Percentiles rank a stretch among this genome's conserved stretches.
These are phyloP conservation scores for Aspergillus persii DNA, from an alignment of 2,329 filamentous ascomycete species.

Conservation along the genomic window DNA sequence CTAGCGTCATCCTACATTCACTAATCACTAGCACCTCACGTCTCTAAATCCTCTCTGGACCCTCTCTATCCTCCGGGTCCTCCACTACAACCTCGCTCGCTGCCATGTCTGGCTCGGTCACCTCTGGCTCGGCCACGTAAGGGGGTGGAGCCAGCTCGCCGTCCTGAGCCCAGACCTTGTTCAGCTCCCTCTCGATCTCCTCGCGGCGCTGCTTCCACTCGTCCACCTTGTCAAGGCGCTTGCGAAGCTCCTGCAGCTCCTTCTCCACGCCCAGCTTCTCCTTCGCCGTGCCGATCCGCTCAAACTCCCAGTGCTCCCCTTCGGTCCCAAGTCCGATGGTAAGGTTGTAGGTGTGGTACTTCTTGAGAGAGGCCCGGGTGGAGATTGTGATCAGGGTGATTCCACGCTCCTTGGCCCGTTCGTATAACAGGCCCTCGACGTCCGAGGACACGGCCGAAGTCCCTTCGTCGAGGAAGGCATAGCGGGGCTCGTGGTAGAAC, in stretches of 20 bases:
- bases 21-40: background rate
- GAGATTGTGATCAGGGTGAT: slow-evolving; percentile 97
- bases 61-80: too few relatives aligned
- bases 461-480: slow-evolving; percentile 92
- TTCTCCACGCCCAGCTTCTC: slow-evolving; percentile 93
- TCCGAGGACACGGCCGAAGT: slow-evolving; percentile 88
- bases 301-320: slow-evolving; percentile 87
- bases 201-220: slow-evolving; percentile 74
- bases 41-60: too few relatives aligned
- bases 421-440: slow-evolving; percentile 90
- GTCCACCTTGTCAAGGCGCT: slow-evolving; percentile 76
- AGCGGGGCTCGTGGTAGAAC: slow-evolving; percentile 91
- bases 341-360: slow-evolving; percentile 91
- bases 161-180: slow-evolving; percentile 57
- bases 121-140: slow-evolving; percentile 27
- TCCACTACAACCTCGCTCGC: background rate
- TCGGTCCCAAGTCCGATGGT: slow-evolving; percentile 76
- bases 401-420: slow-evolving; percentile 85
- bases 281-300: slow-evolving; percentile 86
- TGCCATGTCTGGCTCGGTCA: slow-evolving; percentile 19
- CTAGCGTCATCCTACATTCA: background rate
- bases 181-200: slow-evolving; percentile 81
- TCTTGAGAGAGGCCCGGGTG: slow-evolving; percentile 88
- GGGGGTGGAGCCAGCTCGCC: slow-evolving; percentile 39
- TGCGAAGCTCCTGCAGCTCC: slow-evolving; percentile 80